Base-by-base conservation (phyloP, 352 stramenopile species). In the Phytophthora kernoviae region DNA sequence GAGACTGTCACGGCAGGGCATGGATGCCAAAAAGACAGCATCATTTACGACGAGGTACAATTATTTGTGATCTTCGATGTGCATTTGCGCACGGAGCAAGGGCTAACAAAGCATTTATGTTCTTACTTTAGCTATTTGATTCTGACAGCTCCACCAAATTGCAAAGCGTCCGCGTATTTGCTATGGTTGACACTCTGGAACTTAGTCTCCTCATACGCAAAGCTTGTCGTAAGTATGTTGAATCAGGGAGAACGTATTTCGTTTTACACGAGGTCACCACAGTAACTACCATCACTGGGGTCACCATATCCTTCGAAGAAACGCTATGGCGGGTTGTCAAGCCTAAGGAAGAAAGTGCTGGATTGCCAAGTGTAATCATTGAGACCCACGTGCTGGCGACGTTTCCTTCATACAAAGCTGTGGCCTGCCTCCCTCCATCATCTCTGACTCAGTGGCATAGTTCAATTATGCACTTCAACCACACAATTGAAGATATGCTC, bases 31-130 rank as follows among this genome's bases (percentile, higher is more conserved):
- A 17, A 33, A 15, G 61, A 30, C 21, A 52, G 20, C 4, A 43
- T 69, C n/a, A 43, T 42, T 22, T 65, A 69, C 43, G 56, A 50
- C 24, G 61, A 69, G 54, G 61, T 65, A 43, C 24, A 47, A 10
- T 21, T 20, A 37, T 39, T 10, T 34, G 5, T 5, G 1, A 47
- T 40, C 8, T 1, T 42, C 39, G 4, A 22, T 41, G 34, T 44
- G 8, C 4, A 20, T 17, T 22, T n/a, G 44, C 11, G 5, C 8
- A 22, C 48, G 36, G 20, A 39, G 14, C 24, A 30, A 30, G 24
- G 15, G 41, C 41, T 30, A 47, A 39, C 21, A 24, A 52, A 20
- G 50, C 37, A 18, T 21, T 4, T 14, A 24, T 34, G 24, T 24
- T 37, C 6, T 43, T 40, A 10, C 15, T 11, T 21, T 14, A 58